Conservation (phyloP, 305 asterid species). For the Fraxinus dipetala region DNA sequence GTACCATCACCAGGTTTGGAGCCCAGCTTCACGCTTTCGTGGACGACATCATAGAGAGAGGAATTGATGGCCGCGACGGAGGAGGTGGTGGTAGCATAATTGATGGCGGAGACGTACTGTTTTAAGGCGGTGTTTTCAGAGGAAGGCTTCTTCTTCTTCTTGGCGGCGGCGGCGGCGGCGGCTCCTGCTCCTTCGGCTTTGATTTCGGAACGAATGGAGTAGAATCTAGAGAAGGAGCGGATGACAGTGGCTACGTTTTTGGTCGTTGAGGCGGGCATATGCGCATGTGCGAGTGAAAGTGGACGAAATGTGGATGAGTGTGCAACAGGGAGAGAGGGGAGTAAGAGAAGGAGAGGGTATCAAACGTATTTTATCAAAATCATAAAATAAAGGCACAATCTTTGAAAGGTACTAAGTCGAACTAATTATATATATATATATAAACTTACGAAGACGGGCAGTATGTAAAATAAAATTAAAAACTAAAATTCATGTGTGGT, state of each 20-base stretch:
- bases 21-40: slow-evolving; percentile 36
- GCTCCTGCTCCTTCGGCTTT: slow-evolving; percentile 1
- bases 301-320: not conserved
- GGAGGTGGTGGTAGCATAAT: not conserved
- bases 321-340: not conserved
- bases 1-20: slow-evolving; percentile 43
- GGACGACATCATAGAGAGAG: slow-evolving; percentile 35
- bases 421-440: too few species aligned
- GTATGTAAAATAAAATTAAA: too few species aligned
- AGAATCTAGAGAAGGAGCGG: slow-evolving; percentile 40
- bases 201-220: slow-evolving; percentile 22
- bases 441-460: too few species aligned
- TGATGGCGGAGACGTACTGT: slow-evolving; percentile 37
- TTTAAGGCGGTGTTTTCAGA: slow-evolving; percentile 39
- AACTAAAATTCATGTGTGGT: too few species aligned
- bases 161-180: slow-evolving; percentile 17
- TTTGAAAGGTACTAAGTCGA: too few species aligned
- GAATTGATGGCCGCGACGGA: slow-evolving; percentile 11
- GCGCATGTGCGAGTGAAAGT: slow-evolving; percentile 15
- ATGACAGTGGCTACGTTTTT: slow-evolving; percentile 45
- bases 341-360: not conserved
- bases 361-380: too few species aligned
- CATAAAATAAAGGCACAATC: too few species aligned
- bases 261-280: slow-evolving; percentile 45
- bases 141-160: slow-evolving; percentile 22